These are phyloP conservation scores for Rhododendron mucronatum DNA, from an alignment of 148 eudicot species.

Conservation along the genomic window DNA sequence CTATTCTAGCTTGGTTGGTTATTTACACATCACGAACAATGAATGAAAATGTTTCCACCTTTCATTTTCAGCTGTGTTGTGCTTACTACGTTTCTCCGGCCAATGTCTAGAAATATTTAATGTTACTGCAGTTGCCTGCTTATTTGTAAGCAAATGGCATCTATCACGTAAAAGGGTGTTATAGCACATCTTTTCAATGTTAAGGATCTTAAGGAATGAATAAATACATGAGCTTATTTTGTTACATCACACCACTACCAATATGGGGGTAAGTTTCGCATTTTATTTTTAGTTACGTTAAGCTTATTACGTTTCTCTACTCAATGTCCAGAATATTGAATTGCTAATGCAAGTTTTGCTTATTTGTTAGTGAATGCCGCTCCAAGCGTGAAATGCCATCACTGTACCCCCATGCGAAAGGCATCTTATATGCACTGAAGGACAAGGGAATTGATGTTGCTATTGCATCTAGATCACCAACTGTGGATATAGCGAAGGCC, in stretches of 20 bases:
- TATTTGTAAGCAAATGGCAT: constrained; percentile 54
- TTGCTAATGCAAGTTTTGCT: background rate
- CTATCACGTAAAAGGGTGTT: background rate
- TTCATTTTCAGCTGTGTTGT: background rate
- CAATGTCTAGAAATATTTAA: background rate
- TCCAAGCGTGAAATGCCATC: constrained; percentile 88
- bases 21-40: background rate
- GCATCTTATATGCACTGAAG: constrained; percentile 81
- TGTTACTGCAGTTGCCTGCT: background rate
- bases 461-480: constrained; percentile 95
- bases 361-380: constrained; percentile 75
- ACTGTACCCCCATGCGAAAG: constrained; percentile 84
- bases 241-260: too few species aligned
- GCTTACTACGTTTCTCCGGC: background rate
- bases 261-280: background rate
- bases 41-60: background rate
- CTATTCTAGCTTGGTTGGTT: too few species aligned
- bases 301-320: background rate
- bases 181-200: background rate
- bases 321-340: background rate
- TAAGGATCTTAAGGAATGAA: background rate
- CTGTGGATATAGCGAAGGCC: constrained; percentile 83
- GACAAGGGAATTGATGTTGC: constrained; percentile 83
- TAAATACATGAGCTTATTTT: background rate
- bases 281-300: background rate